Conservation (phyloP, 768 basidiomycete genomes). For the Boletus patriciae region DNA sequence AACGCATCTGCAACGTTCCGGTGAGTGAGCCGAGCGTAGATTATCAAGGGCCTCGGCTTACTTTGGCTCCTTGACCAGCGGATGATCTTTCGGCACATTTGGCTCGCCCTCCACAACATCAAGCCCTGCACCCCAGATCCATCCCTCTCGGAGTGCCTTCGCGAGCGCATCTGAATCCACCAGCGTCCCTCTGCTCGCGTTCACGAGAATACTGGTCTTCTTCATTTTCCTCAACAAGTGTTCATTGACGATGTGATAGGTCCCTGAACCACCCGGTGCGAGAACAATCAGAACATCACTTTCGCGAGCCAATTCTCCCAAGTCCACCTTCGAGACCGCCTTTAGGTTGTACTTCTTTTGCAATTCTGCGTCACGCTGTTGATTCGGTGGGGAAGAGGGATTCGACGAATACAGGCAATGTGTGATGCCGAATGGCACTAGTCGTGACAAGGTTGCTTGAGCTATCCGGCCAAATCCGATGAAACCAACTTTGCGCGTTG, state of each 20-base stretch:
- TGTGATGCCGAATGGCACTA: conserved; percentile 81
- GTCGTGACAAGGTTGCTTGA: conserved; percentile 75
- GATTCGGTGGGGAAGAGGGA: conserved; percentile 48
- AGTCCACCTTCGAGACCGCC: conserved; percentile 53
- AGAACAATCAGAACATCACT: conserved; percentile 87
- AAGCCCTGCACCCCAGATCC: conserved; percentile 90
- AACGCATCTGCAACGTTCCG: conserved; percentile 52
- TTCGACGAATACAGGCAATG: conserved; percentile 67
- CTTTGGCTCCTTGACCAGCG: conserved; percentile 75
- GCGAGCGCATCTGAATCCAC: conserved; percentile 91
- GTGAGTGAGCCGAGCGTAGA: not conserved
- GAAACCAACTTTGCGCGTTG: conserved; percentile 77
- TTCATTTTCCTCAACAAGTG: conserved; percentile 83
- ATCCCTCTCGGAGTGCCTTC: conserved; percentile 67
- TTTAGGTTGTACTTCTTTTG: conserved; percentile 38
- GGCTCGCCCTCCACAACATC: conserved; percentile 97
- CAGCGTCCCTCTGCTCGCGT: conserved; percentile 79
- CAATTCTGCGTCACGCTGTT: conserved; percentile 38
- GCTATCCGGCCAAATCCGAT: conserved; percentile 95
- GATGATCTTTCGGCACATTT: conserved; percentile 67
- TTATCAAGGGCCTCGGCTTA: conserved; percentile 33
- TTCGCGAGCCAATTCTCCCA: conserved; percentile 68
- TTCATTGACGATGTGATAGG: conserved; percentile 71
- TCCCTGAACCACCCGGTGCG: conserved; percentile 69
- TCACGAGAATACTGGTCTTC: conserved; percentile 76